Conservation (phyloP, 805 yeast species). For the Saccharomyces jurei region DNA sequence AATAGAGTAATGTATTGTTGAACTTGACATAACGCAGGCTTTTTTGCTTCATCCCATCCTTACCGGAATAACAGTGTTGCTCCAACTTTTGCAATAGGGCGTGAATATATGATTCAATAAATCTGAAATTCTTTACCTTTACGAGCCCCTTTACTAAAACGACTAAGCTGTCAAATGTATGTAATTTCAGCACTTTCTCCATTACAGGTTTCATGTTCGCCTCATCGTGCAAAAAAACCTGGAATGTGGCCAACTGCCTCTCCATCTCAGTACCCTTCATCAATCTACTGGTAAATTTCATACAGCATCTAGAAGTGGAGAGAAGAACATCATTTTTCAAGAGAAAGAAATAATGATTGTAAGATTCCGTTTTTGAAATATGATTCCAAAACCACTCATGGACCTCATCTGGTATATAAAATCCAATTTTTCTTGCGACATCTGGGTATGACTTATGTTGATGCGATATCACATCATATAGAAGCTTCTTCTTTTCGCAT, state of each 20-base stretch:
- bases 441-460: constrained; percentile 16
- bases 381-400: constrained; percentile 25
- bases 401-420: constrained; percentile 15
- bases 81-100: constrained; percentile 18
- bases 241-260: constrained; percentile 21
- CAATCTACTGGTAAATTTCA: constrained; percentile 10
- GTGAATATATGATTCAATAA: constrained; percentile 15
- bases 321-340: constrained; percentile 19
- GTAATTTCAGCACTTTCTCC: constrained; percentile 16
- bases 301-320: constrained; percentile 9
- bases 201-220: constrained; percentile 4
- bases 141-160: constrained; percentile 11
- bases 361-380: constrained; percentile 10
- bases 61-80: neutral
- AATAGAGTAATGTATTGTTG: constrained; percentile 14
- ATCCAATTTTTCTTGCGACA: constrained; percentile 4
- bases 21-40: constrained; percentile 14
- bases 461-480: constrained; percentile 15
- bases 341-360: constrained; percentile 20
- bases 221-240: constrained; percentile 15
- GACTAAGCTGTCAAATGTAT: constrained; percentile 17
- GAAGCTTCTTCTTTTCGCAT: constrained; percentile 6
- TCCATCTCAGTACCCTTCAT: constrained; percentile 26
- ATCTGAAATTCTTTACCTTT: constrained; percentile 12
- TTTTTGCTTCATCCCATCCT: neutral